These are phyloP conservation scores for Nissolia schottii DNA, from an alignment of 306 rosid genomes.

Conservation along the genomic window DNA sequence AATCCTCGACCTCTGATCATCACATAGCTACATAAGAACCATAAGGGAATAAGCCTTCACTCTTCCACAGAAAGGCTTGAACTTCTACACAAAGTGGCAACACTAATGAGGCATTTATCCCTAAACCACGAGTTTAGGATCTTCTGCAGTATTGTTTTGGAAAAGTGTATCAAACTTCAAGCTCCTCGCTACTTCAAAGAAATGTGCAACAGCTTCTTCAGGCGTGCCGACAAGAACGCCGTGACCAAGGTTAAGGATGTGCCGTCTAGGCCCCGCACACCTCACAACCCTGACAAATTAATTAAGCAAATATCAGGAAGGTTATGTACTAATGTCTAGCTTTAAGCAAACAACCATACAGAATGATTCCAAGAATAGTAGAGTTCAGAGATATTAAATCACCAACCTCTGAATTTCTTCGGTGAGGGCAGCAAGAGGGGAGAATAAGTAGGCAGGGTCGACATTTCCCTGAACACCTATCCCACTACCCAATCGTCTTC, in stretches of 20 bases:
- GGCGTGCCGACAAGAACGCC: constrained; percentile 96
- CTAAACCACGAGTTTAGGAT: constrained; percentile 53
- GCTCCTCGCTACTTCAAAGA: constrained; percentile 88
- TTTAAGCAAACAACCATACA: background rate
- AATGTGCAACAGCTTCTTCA: constrained; percentile 95
- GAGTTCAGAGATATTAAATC: background rate
- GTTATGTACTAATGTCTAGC: background rate
- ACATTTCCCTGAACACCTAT: constrained; percentile 91
- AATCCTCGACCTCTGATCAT: constrained; percentile 31
- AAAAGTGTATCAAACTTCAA: constrained; percentile 58
- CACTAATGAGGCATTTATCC: background rate
- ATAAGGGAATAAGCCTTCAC: constrained; percentile 25
- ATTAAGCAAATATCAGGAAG: background rate
- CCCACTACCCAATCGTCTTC: constrained; percentile 71
- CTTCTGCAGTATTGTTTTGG: constrained; percentile 42
- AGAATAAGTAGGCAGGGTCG: constrained; percentile 89
- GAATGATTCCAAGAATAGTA: constrained; percentile 7
- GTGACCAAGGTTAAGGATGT: constrained; percentile 93
- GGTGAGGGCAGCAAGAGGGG: constrained; percentile 73
- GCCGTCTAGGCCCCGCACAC: constrained; percentile 84
- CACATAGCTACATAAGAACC: constrained; percentile 18
- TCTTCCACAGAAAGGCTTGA: constrained; percentile 11
- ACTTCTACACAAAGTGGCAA: constrained; percentile 14
- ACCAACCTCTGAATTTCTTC: constrained; percentile 92
- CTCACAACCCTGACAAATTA: constrained; percentile 75